Evolutionary conservation across 805 yeast species (phyloP).

Genomic region (Nakazawaea laoshanensis): DNA sequence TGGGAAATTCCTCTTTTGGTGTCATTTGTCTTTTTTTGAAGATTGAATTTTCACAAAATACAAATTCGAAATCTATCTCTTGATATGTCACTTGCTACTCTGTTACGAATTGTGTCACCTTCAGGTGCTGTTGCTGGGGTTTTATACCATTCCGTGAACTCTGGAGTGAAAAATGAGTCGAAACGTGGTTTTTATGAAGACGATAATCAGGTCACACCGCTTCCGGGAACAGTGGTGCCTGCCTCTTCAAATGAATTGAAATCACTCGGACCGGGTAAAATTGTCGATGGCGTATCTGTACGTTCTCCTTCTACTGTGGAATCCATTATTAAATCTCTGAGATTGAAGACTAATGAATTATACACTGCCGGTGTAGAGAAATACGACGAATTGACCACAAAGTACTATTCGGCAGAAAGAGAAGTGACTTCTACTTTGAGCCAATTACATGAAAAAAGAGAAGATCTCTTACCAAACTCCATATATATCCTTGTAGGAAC

Average conservation of each 20-base stretch:
- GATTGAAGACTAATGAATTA: constrained; percentile 31
- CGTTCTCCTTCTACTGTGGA: constrained; percentile 45
- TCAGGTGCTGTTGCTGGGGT: too few relatives aligned
- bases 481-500: constrained; percentile 62
- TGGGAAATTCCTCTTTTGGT: too few relatives aligned
- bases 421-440: constrained; percentile 55
- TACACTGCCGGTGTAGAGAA: constrained; percentile 26
- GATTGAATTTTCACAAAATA: too few relatives aligned
- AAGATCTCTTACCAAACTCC: constrained; percentile 64
- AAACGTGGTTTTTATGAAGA: constrained; percentile 42
- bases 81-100: too few relatives aligned
- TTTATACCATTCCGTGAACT: too few relatives aligned
- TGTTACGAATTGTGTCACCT: too few relatives aligned
- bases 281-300: constrained; percentile 49
- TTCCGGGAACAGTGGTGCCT: constrained; percentile 42
- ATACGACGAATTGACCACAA: constrained; percentile 38
- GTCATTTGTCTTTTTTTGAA: too few relatives aligned
- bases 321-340: constrained; percentile 33
- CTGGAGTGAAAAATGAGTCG: too few relatives aligned
- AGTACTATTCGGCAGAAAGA: constrained; percentile 53
- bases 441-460: constrained; percentile 52
- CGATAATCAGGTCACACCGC: constrained; percentile 33
- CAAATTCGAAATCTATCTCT: too few relatives aligned
- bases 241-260: constrained; percentile 33
- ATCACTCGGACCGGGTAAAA: constrained; percentile 34